Conservation (phyloP, 2,329 filamentous ascomycete genomes). For the Sclerotinia glacialis region DNA sequence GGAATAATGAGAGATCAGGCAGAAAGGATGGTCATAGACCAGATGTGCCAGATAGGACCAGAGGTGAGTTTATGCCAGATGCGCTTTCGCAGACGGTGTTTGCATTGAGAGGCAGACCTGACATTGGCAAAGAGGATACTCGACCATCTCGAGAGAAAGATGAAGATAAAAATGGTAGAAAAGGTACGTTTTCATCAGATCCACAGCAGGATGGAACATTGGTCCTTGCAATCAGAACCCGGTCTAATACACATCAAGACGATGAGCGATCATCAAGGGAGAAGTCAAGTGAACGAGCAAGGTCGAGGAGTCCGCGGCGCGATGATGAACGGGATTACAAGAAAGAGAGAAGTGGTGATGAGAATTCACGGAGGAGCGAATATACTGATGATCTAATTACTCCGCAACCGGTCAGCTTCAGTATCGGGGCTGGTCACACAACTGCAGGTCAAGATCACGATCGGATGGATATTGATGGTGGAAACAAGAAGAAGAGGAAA, state of each 20-base stretch:
- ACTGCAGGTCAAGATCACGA: conserved; percentile 32
- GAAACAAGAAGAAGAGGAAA: conserved; percentile 36
- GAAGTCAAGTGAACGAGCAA: conserved; percentile 27
- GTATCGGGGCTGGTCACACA: conserved; percentile 29
- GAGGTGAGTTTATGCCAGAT: conserved; percentile 19
- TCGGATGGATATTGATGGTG: conserved; percentile 38
- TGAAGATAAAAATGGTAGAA: conserved; percentile 18
- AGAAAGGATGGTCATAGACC: conserved; percentile 15
- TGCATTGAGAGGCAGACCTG: conserved; percentile 21
- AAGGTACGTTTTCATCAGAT: conserved; percentile 18
- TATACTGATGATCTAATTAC: conserved; percentile 26
- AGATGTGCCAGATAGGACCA: conserved; percentile 21
- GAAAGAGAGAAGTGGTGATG: conserved; percentile 25
- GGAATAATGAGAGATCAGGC: conserved; percentile 28
- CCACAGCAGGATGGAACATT: not conserved
- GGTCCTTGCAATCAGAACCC: conserved; percentile 17
- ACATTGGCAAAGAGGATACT: conserved; percentile 14
- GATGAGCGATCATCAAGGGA: conserved; percentile 29
- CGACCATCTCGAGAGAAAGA: conserved; percentile 7
- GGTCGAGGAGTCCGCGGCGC: conserved; percentile 25
- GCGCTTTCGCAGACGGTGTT: conserved; percentile 19
- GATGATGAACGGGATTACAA: conserved; percentile 22
- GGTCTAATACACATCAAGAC: conserved; percentile 30
- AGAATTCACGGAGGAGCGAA: conserved; percentile 16
- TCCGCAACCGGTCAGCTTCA: conserved; percentile 38